Conservation (phyloP, 2,329 filamentous ascomycete genomes). For the Sarocladium oryzae region DNA sequence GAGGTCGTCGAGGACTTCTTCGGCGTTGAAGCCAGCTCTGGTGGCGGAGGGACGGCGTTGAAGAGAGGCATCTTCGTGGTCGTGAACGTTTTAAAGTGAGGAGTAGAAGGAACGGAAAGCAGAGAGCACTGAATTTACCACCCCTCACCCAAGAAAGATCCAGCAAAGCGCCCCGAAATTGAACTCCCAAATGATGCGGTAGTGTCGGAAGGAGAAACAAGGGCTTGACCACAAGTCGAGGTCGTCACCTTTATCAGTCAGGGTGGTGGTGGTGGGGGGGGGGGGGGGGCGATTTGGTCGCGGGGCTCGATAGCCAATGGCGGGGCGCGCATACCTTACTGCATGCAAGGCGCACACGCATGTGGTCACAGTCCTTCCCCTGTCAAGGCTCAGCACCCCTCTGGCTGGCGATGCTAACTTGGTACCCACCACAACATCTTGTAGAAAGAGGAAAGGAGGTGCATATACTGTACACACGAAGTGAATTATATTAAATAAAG, state of each 20-base stretch:
- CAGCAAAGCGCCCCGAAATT: background rate
- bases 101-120: background rate
- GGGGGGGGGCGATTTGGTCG: too few relatives aligned
- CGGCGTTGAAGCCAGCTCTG: conserved; percentile 22
- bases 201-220: background rate
- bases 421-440: too few relatives aligned
- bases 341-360: too few relatives aligned
- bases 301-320: conserved; percentile 11
- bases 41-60: conserved; percentile 45
- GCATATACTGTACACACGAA: too few relatives aligned
- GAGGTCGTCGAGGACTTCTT: conserved; percentile 13
- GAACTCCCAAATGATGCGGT: background rate
- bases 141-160: background rate
- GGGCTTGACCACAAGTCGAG: background rate
- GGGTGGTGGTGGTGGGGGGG: conserved; percentile 3
- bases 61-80: conserved; percentile 42
- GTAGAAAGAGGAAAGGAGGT: too few relatives aligned
- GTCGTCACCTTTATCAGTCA: conserved; percentile 1
- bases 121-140: background rate
- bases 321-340: too few relatives aligned
- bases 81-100: background rate
- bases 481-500: too few relatives aligned
- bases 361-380: too few relatives aligned
- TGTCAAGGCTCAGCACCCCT: too few relatives aligned
- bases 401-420: too few relatives aligned